A percentile compares a stretch with the other conserved stretches of the same genome.
Evolutionary conservation across 345 rosid genomes (phyloP).

Genomic region (Euclidium syriacum): DNA sequence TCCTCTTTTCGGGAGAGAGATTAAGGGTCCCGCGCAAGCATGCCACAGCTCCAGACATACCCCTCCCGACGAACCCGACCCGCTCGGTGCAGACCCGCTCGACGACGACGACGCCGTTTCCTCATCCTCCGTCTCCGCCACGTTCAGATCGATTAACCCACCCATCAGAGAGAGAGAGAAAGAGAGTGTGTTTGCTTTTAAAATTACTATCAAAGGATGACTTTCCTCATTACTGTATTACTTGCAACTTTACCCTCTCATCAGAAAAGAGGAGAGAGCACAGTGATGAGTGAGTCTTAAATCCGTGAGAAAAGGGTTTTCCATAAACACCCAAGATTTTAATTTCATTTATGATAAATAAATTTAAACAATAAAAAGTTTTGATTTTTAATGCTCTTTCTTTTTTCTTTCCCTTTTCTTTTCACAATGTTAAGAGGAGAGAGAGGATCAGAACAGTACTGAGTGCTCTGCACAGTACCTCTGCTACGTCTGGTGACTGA

Average conservation of each 20-base stretch:
- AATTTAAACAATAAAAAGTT: neutral
- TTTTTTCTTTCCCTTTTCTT: neutral
- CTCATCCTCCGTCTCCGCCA: conserved; percentile 71
- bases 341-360: neutral
- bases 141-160: conserved; percentile 94
- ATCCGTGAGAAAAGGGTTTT: conserved; percentile 17
- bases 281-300: conserved; percentile 25
- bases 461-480: conserved; percentile 33
- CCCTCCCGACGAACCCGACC: conserved; percentile 39
- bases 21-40: conserved; percentile 98
- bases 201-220: too few species aligned
- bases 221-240: conserved; percentile 23
- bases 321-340: conserved; percentile 1
- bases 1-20: conserved; percentile 83
- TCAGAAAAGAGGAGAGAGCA: conserved; percentile 8
- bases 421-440: conserved; percentile 17
- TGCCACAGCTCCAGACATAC: conserved; percentile 97
- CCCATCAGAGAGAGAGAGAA: conserved; percentile 39
- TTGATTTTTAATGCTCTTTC: conserved; percentile 12
- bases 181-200: neutral
- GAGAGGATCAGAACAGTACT: conserved; percentile 22
- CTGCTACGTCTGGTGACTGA: conserved; percentile 38
- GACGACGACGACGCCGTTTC: conserved; percentile 63
- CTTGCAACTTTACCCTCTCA: conserved; percentile 16
- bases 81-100: conserved; percentile 22